phyloP scores from a whole-genome alignment of 140 eudicot species.

The Oenanthe javanica region DNA sequence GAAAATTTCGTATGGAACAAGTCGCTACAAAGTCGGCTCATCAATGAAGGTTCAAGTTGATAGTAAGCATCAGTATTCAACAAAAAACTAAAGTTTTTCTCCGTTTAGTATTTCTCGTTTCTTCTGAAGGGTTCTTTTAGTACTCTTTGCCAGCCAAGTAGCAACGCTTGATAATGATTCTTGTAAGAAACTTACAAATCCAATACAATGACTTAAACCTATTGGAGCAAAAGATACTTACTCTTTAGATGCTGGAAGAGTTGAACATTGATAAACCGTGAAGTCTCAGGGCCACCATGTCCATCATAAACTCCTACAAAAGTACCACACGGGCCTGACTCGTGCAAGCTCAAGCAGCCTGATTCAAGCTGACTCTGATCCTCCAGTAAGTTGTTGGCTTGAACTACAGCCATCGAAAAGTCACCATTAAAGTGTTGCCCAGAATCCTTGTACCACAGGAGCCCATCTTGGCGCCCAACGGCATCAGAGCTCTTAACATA shows the following conservation, averaged over 20 bases:
- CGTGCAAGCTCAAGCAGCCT: constrained; percentile 66
- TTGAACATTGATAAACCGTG: constrained; percentile 63
- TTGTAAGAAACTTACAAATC: background rate
- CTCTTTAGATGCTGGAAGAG: constrained; percentile 91
- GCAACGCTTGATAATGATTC: background rate
- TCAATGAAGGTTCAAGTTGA: background rate
- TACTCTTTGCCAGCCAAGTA: background rate
- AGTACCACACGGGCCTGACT: constrained; percentile 84
- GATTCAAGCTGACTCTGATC: constrained; percentile 96
- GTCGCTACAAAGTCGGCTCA: background rate
- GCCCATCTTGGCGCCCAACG: constrained; percentile 86
- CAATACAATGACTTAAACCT: background rate
- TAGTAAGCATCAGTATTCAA: background rate
- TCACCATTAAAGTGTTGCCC: constrained; percentile 85
- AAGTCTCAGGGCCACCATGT: constrained; percentile 90
- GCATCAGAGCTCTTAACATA: constrained; percentile 57
- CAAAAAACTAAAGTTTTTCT: background rate
- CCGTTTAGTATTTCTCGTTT: background rate
- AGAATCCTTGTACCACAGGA: constrained; percentile 85
- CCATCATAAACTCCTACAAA: constrained; percentile 93
- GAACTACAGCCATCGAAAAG: constrained; percentile 41
- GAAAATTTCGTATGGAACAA: background rate
- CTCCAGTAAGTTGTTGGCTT: constrained; percentile 57
- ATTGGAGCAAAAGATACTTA: constrained; percentile 29
- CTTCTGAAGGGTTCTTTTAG: background rate